phyloP scores from a whole-genome alignment of 371 early-diverging fungal genomes.

The Circinella minor region DNA sequence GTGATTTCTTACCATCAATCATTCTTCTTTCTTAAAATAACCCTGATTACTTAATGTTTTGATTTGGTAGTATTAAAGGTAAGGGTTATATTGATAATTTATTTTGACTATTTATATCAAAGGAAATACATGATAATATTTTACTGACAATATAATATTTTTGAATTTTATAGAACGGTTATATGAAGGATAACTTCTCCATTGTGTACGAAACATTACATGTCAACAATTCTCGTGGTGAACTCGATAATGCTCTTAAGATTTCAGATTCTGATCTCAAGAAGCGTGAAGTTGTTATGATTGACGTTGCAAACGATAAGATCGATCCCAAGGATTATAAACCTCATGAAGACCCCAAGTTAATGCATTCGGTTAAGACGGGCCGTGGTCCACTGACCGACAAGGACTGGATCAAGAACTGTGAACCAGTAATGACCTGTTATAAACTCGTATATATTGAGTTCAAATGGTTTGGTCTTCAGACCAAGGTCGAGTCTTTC shows the following conservation, averaged over 20 bases:
- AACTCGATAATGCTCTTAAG: slow-evolving; percentile 68
- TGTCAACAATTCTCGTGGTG: slow-evolving; percentile 70
- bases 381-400: slow-evolving; percentile 69
- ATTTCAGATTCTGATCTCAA: slow-evolving; percentile 44
- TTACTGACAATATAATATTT: not conserved
- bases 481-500: slow-evolving; percentile 63
- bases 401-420: slow-evolving; percentile 45
- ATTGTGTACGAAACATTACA: slow-evolving; percentile 78
- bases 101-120: too few relatives aligned
- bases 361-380: slow-evolving; percentile 66
- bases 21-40: not conserved
- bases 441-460: slow-evolving; percentile 79
- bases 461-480: slow-evolving; percentile 76
- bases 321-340: slow-evolving; percentile 62
- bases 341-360: slow-evolving; percentile 67
- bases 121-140: too few relatives aligned
- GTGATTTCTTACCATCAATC: not conserved
- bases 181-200: slow-evolving; percentile 73
- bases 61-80: slow-evolving; percentile 23
- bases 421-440: slow-evolving; percentile 78
- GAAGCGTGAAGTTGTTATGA: slow-evolving; percentile 63
- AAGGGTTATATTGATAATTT: not conserved
- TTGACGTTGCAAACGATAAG: slow-evolving; percentile 71
- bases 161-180: slow-evolving; percentile 53
- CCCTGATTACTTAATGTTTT: not conserved